Evolutionary conservation across 2,329 filamentous ascomycete species (phyloP).

Genomic region (Setomelanomma holmii): DNA sequence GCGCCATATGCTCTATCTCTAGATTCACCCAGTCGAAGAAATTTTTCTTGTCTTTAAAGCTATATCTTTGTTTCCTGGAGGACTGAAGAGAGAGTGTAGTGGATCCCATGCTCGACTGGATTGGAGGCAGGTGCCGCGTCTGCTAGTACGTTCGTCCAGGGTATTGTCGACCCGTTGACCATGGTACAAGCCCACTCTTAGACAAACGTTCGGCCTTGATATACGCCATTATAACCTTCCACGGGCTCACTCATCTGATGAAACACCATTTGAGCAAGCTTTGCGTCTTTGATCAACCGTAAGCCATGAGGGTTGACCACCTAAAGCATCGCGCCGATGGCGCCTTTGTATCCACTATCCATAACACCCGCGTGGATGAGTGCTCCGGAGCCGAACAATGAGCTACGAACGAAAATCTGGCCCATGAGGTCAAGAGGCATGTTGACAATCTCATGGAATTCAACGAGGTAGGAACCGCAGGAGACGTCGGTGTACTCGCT

Average conservation of each 20-base stretch:
- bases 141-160: no score
- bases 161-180: no score
- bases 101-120: no score
- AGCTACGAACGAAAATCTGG: constrained; percentile 48
- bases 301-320: constrained; percentile 47
- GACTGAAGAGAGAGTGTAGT: no score
- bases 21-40: no score
- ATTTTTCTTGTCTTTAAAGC: no score
- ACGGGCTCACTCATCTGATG: neutral
- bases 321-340: constrained; percentile 49
- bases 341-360: constrained; percentile 54
- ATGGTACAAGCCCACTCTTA: neutral
- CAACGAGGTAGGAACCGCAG: constrained; percentile 47
- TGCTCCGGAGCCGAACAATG: constrained; percentile 52
- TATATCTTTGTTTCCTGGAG: no score
- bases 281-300: constrained; percentile 43
- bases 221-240: neutral
- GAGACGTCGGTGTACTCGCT: neutral
- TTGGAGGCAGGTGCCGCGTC: no score
- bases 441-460: constrained; percentile 52
- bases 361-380: constrained; percentile 50
- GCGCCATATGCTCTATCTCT: no score
- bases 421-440: constrained; percentile 52
- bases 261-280: constrained; percentile 52
- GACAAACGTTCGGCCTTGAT: neutral